phyloP scores from a whole-genome alignment of 306 rosid genomes.

The Acacia acuminata region DNA sequence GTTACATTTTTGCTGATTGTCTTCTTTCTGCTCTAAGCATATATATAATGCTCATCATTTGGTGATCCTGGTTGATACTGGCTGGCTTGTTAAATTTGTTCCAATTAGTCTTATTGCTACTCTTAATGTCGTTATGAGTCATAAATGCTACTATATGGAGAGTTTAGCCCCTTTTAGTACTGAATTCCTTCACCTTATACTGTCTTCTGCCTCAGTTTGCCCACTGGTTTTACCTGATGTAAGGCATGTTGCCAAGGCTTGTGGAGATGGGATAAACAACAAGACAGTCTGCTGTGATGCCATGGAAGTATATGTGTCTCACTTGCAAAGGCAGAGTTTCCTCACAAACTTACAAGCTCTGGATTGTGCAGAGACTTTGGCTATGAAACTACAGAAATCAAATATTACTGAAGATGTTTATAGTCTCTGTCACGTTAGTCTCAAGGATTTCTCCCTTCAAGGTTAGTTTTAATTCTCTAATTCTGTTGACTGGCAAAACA shows the following conservation, averaged over 20 bases:
- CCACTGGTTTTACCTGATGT: conserved; percentile 80
- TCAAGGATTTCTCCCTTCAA: conserved; percentile 94
- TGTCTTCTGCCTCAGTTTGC: conserved; percentile 57
- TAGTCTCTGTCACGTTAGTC: conserved; percentile 82
- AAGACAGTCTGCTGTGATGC: conserved; percentile 75
- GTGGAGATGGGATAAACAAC: conserved; percentile 69
- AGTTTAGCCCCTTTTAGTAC: conserved; percentile 8
- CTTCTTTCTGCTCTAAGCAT: not conserved
- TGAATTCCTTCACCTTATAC: conserved; percentile 16
- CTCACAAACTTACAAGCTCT: conserved; percentile 95
- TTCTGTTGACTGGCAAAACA: conserved; percentile 9
- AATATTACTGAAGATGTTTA: conserved; percentile 71
- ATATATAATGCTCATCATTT: conserved; percentile 4
- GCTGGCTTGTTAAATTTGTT: not conserved
- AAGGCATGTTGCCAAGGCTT: conserved; percentile 61
- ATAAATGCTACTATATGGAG: conserved; percentile 10
- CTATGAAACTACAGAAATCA: conserved; percentile 63
- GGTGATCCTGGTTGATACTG: not conserved
- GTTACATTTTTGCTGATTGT: not conserved
- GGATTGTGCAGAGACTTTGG: conserved; percentile 87
- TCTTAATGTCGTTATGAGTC: not conserved
- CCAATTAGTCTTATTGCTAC: not conserved
- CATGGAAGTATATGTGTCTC: conserved; percentile 86
- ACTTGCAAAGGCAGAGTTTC: conserved; percentile 94
- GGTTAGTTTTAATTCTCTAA: conserved; percentile 52